A percentile compares a stretch with the other conserved stretches of the same genome.
Conservation (phyloP, 805 yeast genomes). For the Cyberlindnera subsufficiens region DNA sequence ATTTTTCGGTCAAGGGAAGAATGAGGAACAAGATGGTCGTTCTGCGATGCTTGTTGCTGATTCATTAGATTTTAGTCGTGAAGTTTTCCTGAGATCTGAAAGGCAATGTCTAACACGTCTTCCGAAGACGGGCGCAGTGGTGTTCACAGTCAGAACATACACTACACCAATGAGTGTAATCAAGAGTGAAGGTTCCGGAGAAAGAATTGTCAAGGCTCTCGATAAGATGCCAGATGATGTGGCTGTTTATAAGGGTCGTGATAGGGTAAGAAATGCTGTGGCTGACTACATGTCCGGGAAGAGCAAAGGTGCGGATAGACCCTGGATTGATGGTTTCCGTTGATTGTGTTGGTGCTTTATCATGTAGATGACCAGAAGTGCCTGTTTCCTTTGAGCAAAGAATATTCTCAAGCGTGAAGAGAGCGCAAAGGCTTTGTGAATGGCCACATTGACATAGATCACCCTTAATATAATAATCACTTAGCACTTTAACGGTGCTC, state of each 20-base stretch:
- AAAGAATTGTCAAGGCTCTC: background rate
- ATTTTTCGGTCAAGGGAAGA: slow-evolving; percentile 1
- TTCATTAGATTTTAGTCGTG: slow-evolving; percentile 1
- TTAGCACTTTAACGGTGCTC: too few relatives aligned
- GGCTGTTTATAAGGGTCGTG: slow-evolving; percentile 1
- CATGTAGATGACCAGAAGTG: too few relatives aligned
- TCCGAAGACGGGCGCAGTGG: background rate
- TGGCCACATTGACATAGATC: too few relatives aligned
- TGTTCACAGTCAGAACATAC: slow-evolving; percentile 1
- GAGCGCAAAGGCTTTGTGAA: too few relatives aligned
- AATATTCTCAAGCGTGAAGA: too few relatives aligned
- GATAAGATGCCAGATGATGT: slow-evolving; percentile 1
- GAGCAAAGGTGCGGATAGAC: background rate
- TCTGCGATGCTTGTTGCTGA: background rate
- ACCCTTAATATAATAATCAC: too few relatives aligned
- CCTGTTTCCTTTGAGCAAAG: too few relatives aligned
- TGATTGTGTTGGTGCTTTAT: background rate
- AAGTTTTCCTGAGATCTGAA: slow-evolving; percentile 3
- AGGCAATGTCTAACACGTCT: slow-evolving; percentile 2
- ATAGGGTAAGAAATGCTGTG: background rate
- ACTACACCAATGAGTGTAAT: background rate
- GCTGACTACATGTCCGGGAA: background rate
- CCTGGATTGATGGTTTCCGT: background rate
- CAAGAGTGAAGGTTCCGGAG: slow-evolving; percentile 1
- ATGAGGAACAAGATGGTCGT: background rate